Evolutionary conservation across 208 protist species (phyloP).

Genomic region (Crithidia expoeki): DNA sequence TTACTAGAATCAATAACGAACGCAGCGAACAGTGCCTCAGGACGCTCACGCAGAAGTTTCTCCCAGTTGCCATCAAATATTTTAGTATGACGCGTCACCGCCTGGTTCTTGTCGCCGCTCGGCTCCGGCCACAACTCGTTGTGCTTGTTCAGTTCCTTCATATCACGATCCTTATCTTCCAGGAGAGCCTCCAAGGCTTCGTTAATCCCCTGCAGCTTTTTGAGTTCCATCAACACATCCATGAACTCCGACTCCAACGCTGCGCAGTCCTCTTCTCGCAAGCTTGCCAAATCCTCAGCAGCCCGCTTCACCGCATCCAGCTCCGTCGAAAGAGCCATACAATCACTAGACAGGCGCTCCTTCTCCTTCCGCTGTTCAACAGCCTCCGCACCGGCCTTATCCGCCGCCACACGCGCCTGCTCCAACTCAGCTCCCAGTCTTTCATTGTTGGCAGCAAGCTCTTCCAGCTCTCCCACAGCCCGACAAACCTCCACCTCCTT

Average conservation of each 20-base stretch:
- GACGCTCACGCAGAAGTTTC: constrained; percentile 43
- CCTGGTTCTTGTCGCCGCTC: constrained; percentile 37
- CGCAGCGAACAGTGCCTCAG: constrained; percentile 57
- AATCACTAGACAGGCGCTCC: constrained; percentile 32
- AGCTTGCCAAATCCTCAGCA: constrained; percentile 24
- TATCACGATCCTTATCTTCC: constrained; percentile 41
- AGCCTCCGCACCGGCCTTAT: constrained; percentile 11
- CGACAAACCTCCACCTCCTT: neutral
- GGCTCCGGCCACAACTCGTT: constrained; percentile 28
- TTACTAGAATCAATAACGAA: constrained; percentile 68
- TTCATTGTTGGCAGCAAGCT: constrained; percentile 20
- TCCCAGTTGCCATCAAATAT: constrained; percentile 70
- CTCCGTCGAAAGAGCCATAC: neutral
- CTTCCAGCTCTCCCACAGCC: neutral
- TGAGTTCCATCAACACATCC: constrained; percentile 42
- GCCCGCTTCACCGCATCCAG: constrained; percentile 8
- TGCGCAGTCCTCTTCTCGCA: constrained; percentile 39
- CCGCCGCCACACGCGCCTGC: constrained; percentile 19
- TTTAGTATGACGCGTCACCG: constrained; percentile 55
- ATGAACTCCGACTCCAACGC: constrained; percentile 17
- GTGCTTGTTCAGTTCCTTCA: constrained; percentile 40
- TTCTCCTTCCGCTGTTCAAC: constrained; percentile 29
- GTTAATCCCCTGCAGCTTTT: constrained; percentile 34
- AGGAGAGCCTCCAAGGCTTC: constrained; percentile 28
- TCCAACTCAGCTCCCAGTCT: constrained; percentile 35